Percentiles rank a stretch among this genome's conserved stretches.
Conservation (phyloP, 306 rosid species). For the Abrus pulchellus region DNA sequence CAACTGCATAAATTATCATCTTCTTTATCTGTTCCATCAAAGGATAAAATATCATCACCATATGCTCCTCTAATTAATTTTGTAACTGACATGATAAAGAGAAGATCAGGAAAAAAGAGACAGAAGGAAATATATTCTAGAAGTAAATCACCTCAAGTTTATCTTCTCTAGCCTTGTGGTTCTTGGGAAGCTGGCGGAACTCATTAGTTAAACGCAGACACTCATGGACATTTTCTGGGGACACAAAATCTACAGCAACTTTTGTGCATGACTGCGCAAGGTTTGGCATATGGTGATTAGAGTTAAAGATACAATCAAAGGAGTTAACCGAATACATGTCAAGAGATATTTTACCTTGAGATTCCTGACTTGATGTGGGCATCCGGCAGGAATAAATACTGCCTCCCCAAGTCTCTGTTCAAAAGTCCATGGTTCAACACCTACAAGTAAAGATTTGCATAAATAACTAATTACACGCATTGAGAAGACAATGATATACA, state of each 20-base stretch:
- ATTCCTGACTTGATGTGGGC: slow-evolving; percentile 94
- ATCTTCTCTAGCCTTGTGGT: slow-evolving; percentile 85
- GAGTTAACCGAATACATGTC: background rate
- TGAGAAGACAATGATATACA: slow-evolving; percentile 12
- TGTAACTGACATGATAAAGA: slow-evolving; percentile 18
- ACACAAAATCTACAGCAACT: slow-evolving; percentile 87
- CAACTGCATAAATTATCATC: slow-evolving; percentile 76
- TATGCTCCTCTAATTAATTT: slow-evolving; percentile 25
- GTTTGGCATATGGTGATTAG: slow-evolving; percentile 33
- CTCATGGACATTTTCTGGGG: slow-evolving; percentile 78
- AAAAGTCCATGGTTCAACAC: slow-evolving; percentile 86
- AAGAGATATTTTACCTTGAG: slow-evolving; percentile 64
- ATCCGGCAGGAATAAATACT: slow-evolving; percentile 91
- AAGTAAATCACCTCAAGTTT: slow-evolving; percentile 76
- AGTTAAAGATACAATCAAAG: slow-evolving; percentile 6
- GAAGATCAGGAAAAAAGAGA: background rate
- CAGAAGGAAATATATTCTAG: slow-evolving; percentile 9
- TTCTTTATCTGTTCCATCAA: slow-evolving; percentile 75
- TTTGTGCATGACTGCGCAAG: slow-evolving; percentile 79
- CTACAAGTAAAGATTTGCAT: slow-evolving; percentile 46
- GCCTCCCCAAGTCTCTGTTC: slow-evolving; percentile 85
- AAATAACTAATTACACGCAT: slow-evolving; percentile 26
- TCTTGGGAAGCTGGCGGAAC: slow-evolving; percentile 79
- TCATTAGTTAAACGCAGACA: slow-evolving; percentile 79
- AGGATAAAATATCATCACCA: slow-evolving; percentile 28